These are phyloP conservation scores for Neurospora sp. DNA, from an alignment of 495 filamentous ascomycete genomes.

Conservation along the genomic window DNA sequence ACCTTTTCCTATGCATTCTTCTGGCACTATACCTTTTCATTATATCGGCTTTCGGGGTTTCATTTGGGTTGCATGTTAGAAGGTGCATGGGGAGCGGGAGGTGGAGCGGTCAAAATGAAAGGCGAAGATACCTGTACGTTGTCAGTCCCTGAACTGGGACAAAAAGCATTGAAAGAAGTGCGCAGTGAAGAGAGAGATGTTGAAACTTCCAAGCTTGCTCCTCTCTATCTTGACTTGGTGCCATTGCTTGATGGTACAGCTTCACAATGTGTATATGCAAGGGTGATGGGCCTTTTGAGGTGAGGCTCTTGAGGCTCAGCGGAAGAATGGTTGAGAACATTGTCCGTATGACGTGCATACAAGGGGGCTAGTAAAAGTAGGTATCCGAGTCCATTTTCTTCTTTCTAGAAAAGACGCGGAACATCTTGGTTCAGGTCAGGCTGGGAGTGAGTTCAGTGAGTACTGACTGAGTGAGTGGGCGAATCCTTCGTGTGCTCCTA, in stretches of 20 bases:
- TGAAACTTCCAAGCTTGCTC: neutral
- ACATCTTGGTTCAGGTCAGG: neutral
- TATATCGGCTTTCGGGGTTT: neutral
- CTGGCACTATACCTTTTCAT: neutral
- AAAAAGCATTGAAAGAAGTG: neutral
- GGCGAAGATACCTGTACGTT: neutral
- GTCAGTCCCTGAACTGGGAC: neutral
- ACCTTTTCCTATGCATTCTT: neutral
- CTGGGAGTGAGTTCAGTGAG: neutral
- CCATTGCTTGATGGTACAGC: neutral
- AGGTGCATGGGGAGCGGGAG: neutral
- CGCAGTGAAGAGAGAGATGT: neutral
- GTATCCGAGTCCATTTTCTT: neutral
- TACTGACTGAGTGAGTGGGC: neutral
- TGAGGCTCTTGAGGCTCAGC: neutral
- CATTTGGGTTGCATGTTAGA: neutral
- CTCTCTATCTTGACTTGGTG: neutral
- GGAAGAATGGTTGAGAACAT: neutral
- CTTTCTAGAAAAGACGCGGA: neutral
- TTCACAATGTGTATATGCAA: neutral
- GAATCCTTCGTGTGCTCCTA: neutral
- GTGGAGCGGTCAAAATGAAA: neutral
- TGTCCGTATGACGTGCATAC: neutral
- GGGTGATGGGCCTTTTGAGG: neutral
- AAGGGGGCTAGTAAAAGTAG: neutral